Base-by-base conservation (phyloP, 345 rosid genomes). In the Acer yangbiense region DNA sequence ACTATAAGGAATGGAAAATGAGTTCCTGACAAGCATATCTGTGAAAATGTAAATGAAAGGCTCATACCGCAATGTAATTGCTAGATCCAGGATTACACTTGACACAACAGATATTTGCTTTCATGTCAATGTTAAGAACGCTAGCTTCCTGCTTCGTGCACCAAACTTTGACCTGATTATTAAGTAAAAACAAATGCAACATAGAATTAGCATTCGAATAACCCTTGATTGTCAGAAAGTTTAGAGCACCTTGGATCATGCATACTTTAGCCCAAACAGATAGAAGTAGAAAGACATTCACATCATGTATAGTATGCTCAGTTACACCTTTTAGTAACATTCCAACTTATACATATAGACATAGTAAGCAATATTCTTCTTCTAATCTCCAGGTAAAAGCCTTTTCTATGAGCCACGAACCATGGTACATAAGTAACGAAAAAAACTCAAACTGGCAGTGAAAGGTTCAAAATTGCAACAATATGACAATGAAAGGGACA, bases 41-140 rank as follows among this genome's bases (percentile, higher is more conserved):
- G 52, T 20, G 14, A 73, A 17, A 73, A 21, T 10, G 8, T 2
- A 57, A 72, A 13, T 4, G 11, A 64, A 73, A 77, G 71, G 35
- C 71, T 78, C 84, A 68, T 90, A 96, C 99, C 92, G 98, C 99
- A 82, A 97, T 88, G 80, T 83, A 85, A 83, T 94, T 87, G 95
- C 98, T 88, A 78, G 95, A 92, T 85, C 98, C 98, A 73, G 99
- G 99, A 87, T 96, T 96, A 81, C 89, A 96, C 87, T 96, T 96
- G 82, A 96, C 99, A 64, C 98, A 94, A 69, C 99, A 96, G 82
- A 96, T 96, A 80, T 94, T 96, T 54, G 99, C 98, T 84, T 94
- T 96, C 99, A 96, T 90, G 88, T 96, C 98, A 65, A 96, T 96
- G 83, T 96, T 92, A 44, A 88, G 86, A 82, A 92, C 97, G 46